phyloP scores from a whole-genome alignment of 805 yeast genomes.

The Nadsonia fulvescens region DNA sequence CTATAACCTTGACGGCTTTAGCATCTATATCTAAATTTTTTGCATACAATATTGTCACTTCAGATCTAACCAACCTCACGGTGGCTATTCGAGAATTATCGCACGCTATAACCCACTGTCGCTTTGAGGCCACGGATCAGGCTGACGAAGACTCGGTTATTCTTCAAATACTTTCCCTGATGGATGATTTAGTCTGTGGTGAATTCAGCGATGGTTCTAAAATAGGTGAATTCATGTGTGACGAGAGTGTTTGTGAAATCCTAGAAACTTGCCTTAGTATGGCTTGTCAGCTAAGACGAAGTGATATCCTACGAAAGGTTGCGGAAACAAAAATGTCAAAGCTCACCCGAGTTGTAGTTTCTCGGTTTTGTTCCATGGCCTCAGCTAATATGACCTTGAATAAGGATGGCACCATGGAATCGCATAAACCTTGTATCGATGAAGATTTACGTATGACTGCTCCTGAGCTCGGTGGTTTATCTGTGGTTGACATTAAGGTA shows the following conservation, averaged over 20 bases:
- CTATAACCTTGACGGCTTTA: constrained; percentile 67
- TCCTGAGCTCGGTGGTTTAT: too few relatives aligned
- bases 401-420: too few relatives aligned
- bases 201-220: too few relatives aligned
- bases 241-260: constrained; percentile 72
- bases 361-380: too few relatives aligned
- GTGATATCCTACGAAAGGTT: constrained; percentile 73
- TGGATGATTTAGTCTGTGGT: constrained; percentile 52
- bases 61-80: constrained; percentile 33
- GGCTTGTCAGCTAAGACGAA: constrained; percentile 81
- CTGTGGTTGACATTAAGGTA: too few relatives aligned
- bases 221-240: constrained; percentile 54
- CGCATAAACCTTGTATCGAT: too few relatives aligned
- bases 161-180: constrained; percentile 57
- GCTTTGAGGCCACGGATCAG: constrained; percentile 90
- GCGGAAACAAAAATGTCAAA: constrained; percentile 69
- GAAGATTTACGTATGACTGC: too few relatives aligned
- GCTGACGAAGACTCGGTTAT: constrained; percentile 82
- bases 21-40: constrained; percentile 59
- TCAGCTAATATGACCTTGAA: too few relatives aligned
- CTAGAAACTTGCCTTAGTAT: constrained; percentile 80
- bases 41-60: constrained; percentile 46
- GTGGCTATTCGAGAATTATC: constrained; percentile 47
- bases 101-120: constrained; percentile 73
- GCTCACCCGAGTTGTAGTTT: constrained; percentile 52